phyloP scores from a whole-genome alignment of 2,329 filamentous ascomycete genomes.

The Zelopaecilomyces penicillatus region DNA sequence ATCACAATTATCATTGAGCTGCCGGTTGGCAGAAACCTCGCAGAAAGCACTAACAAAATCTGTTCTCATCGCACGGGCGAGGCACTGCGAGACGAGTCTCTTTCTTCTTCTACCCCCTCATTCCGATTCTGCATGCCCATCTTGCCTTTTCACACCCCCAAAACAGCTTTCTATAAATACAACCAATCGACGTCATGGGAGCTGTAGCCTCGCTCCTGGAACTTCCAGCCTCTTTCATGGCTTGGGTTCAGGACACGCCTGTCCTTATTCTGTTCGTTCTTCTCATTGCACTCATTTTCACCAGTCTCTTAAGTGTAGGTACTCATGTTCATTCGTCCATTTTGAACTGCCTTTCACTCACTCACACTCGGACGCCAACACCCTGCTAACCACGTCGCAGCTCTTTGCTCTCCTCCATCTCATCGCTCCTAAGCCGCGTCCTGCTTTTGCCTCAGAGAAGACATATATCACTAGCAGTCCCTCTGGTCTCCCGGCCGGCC shows the following conservation, averaged over 20 bases:
- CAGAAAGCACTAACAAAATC: too few species aligned
- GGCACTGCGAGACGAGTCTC: not conserved
- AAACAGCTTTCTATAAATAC: too few species aligned
- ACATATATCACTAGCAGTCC: constrained; percentile 68
- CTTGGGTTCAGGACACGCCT: constrained; percentile 30
- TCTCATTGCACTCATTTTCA: constrained; percentile 22
- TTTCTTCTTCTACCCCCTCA: constrained; percentile 1
- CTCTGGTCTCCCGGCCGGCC: constrained; percentile 31
- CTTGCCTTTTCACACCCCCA: not conserved
- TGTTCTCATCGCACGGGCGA: too few species aligned
- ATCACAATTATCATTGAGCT: too few species aligned
- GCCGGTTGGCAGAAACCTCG: too few species aligned
- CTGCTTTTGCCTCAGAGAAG: constrained; percentile 70
- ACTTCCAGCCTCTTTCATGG: constrained; percentile 27
- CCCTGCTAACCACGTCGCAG: constrained; percentile 16
- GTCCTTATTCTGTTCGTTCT: constrained; percentile 29
- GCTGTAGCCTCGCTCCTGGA: constrained; percentile 15
- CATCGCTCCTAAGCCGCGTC: constrained; percentile 73
- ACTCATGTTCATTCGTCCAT: not conserved
- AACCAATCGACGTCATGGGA: constrained; percentile 12
- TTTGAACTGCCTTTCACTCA: not conserved
- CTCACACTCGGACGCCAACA: too few species aligned
- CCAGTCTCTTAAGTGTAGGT: constrained; percentile 32
- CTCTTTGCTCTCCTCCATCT: constrained; percentile 61
- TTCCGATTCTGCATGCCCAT: not conserved